Percentiles rank a stretch among this genome's conserved stretches.
Conservation (phyloP, 2,329 filamentous ascomycete genomes). For the Sarocladiaceae sp. region DNA sequence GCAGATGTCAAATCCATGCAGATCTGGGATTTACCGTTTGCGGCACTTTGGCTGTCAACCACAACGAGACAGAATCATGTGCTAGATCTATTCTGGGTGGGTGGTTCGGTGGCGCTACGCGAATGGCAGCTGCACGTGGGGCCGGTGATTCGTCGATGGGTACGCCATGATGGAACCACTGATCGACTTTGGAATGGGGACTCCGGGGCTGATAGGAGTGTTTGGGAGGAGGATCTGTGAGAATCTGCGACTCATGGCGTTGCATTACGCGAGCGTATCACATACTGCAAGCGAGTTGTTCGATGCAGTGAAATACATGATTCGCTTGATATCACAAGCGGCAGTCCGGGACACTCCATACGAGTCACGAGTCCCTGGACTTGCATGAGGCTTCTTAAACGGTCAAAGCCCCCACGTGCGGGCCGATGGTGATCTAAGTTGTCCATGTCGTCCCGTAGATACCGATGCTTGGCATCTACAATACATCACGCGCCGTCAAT, state of each 20-base stretch:
- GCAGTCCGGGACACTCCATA: not conserved
- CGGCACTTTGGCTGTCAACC: not conserved
- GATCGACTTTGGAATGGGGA: not conserved
- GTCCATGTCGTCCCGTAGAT: not conserved
- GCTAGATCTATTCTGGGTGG: not conserved
- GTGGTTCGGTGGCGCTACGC: not conserved
- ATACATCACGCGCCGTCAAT: too few species aligned
- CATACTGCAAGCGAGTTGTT: too few species aligned
- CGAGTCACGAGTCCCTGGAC: not conserved
- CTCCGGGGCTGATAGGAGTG: not conserved
- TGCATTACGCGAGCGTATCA: too few species aligned
- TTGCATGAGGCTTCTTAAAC: not conserved
- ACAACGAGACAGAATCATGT: not conserved
- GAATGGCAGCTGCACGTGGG: conserved; percentile 10
- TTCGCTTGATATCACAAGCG: too few species aligned
- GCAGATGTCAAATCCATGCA: conserved; percentile 2
- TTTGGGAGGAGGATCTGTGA: not conserved
- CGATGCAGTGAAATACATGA: too few species aligned
- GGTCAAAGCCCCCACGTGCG: not conserved
- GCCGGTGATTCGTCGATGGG: conserved; percentile 10
- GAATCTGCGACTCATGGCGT: not conserved
- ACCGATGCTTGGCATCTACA: not conserved
- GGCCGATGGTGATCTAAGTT: not conserved
- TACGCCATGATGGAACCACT: not conserved
- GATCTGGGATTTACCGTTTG: not conserved